Evolutionary conservation across 2,329 filamentous ascomycete species (phyloP), one percentile per base, ranked within the genome.

Genomic region (Apiospora phragmitis): DNA sequence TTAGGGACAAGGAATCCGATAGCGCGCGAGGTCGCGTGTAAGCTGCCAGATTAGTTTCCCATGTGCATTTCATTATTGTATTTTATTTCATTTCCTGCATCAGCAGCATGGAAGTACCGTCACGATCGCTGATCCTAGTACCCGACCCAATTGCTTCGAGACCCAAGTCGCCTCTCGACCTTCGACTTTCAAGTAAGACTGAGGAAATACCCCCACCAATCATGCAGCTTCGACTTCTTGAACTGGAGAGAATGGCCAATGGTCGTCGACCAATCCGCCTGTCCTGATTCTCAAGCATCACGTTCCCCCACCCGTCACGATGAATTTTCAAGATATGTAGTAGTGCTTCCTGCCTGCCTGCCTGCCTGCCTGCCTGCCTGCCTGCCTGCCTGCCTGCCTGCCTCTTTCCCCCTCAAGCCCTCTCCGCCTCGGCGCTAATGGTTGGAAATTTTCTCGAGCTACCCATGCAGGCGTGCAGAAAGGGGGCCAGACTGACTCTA

Each of bases 11-110:
- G 29, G 32, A 35, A 38, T 62, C 38, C 55, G 32, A 62, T 62
- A 62, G 55, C 29, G 55, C 55, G 29, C 32, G 29, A 62, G 55
- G 18, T 62, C 55, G 55, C 29, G 55, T 62, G 55, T 21, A 62
- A 62, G 29, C 55, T 62, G 55, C 55, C 55, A 62, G 55, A 38
- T 62, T 62, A 62, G 55, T 62, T 62, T 62, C 29, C 29, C 29
- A 24, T 49, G n/a, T 49, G 14, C 29, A 18, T 38, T n/a, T 32
- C 14, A 32, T 35, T 38, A n/a, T 62, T 55, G 6, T 18, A 55
- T 29, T 21, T 35, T 32, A 32, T 55, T 55, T 26, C 21, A 49
- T 49, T 49, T 26, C 21, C 49, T 18, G 51, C 51, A 32, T 55
- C 26, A 21, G 16, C 51, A 8, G n/a, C 14, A 49, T 32, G 16